Percentiles rank a stretch among this genome's conserved stretches.
phyloP scores from a whole-genome alignment of 108 stramenopile genomes.

The Fistulifera solaris region DNA sequence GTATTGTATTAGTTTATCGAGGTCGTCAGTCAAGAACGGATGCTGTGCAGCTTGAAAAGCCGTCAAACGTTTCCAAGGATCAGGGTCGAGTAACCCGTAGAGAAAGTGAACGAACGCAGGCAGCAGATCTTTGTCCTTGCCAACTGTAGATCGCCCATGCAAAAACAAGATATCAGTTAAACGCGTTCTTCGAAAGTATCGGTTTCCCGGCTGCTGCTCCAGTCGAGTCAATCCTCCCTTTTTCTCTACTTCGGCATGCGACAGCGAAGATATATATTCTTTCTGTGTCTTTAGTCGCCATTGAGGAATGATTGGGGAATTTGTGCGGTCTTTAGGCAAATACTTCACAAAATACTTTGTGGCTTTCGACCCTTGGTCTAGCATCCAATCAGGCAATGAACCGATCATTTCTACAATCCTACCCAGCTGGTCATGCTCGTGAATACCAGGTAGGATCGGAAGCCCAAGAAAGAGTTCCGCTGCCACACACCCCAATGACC shows the following conservation, averaged over 20 bases:
- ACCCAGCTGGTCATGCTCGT: conserved; percentile 92
- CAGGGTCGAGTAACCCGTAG: conserved; percentile 60
- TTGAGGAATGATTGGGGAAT: conserved; percentile 4
- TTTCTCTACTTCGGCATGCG: conserved; percentile 50
- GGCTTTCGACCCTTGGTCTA: conserved; percentile 67
- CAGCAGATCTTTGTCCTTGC: conserved; percentile 46
- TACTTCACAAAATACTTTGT: conserved; percentile 53
- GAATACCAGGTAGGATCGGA: conserved; percentile 93
- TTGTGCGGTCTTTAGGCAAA: conserved; percentile 5
- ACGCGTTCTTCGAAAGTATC: conserved; percentile 65
- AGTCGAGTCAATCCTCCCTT: conserved; percentile 64
- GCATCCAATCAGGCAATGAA: conserved; percentile 79
- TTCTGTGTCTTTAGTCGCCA: conserved; percentile 63
- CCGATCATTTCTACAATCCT: conserved; percentile 93
- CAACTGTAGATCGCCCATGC: conserved; percentile 38
- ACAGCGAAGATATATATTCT: conserved; percentile 62
- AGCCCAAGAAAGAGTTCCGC: conserved; percentile 93
- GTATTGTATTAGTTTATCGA: conserved; percentile 10
- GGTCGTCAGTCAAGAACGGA: conserved; percentile 59
- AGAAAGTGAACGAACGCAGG: conserved; percentile 72
- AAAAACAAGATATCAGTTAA: conserved; percentile 69
- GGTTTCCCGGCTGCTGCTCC: conserved; percentile 68
- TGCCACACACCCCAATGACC: conserved; percentile 93
- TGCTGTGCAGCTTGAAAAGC: conserved; percentile 65
- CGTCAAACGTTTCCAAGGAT: conserved; percentile 81